Evolutionary conservation across 2,329 filamentous ascomycete genomes (phyloP), one percentile per base, ranked within the genome.

Genomic region (Aspergillus eucalypticola): DNA sequence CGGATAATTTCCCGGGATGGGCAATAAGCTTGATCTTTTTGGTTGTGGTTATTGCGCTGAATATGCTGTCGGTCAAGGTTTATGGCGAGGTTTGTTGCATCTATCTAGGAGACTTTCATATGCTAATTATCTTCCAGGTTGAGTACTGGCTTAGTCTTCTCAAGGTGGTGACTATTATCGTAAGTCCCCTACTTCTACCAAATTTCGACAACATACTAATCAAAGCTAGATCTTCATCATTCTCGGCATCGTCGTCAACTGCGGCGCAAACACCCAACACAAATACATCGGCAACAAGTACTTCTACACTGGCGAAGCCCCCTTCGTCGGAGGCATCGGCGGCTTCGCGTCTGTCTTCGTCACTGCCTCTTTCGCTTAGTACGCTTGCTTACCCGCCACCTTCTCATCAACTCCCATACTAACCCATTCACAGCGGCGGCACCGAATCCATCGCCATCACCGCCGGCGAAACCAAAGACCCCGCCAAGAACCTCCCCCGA

Each of bases 391-490:
- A 11, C 21, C 21, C 42, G 15, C 5, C 4, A 29, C 29, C 17
- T 19, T 21, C 21, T 5, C 27, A 39, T 0, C 23, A 56, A 11
- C 3, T 8, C n/a, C 39, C 60, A 67, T 56, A 70, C 58, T 54
- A 23, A 59, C 79, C 7, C 25, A 4, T 3, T 11, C 21, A 19
- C 53, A 55, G 79, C 60, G 83, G 83, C 35, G 87, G 86, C 55
- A 88, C 85, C 2, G 86, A 88, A 71, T 85, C 82, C 35, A 87
- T 89, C 52, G 86, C 85, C 54, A 86, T 89, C 59, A 88, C 87
- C 0, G 86, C 86, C 1, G 86, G 86, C 46, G 87, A 89, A 71
- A 88, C 87, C 2, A 85, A 83, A 65, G 81, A 88, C 64, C 87
- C 87, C 0, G 80, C 83, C 17, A 82, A 81, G 63, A 88, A 82